These are phyloP conservation scores for Plasmopara viticola DNA, from an alignment of 352 stramenopile genomes.

Conservation along the genomic window DNA sequence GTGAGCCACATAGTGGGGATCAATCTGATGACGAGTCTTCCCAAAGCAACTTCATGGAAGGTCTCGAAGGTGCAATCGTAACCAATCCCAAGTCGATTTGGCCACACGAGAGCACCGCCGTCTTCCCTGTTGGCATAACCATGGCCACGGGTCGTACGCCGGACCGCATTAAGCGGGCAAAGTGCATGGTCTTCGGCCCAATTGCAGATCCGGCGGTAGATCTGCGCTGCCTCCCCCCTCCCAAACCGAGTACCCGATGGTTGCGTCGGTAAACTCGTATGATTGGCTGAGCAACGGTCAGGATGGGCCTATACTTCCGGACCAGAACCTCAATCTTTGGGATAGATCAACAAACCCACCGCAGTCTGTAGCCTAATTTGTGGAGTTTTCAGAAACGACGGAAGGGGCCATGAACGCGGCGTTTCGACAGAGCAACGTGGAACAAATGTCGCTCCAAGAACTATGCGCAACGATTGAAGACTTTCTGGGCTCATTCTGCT, in stretches of 20 bases:
- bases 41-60: not conserved
- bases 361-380: not conserved
- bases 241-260: not conserved
- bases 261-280: not conserved
- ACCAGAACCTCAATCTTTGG: not conserved
- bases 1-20: slow-evolving; percentile 2
- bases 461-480: not conserved
- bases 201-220: not conserved
- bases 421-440: not conserved
- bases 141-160: no score
- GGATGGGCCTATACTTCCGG: not conserved
- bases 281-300: not conserved
- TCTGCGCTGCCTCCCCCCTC: not conserved
- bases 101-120: not conserved
- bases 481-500: not conserved
- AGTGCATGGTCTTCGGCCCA: not conserved
- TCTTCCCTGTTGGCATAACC: not conserved
- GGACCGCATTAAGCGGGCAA: not conserved
- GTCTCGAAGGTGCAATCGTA: not conserved
- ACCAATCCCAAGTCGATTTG: not conserved
- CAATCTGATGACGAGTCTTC: not conserved
- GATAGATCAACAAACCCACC: not conserved
- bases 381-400: not conserved
- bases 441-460: not conserved
- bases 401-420: not conserved